A percentile compares a stretch with the other conserved stretches of the same genome.
Conservation (phyloP, 2,329 filamentous ascomycete species). For the Exophiala phaeomuriformis region DNA sequence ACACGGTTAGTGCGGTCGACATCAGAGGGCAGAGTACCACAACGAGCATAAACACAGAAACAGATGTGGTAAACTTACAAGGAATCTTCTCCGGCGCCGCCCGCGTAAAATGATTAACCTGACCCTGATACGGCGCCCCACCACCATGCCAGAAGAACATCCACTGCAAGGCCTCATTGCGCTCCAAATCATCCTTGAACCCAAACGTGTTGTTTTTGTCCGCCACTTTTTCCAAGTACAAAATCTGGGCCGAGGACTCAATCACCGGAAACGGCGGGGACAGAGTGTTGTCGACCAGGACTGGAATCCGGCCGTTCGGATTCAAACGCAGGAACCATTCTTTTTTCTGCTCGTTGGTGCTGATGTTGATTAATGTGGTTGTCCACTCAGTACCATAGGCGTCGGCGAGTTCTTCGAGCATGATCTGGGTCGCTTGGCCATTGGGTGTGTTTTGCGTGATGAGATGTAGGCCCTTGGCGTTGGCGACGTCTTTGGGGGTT, state of each 20-base stretch:
- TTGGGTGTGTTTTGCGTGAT: conserved; percentile 48
- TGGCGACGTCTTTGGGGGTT: conserved; percentile 41
- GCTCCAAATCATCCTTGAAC: conserved; percentile 47
- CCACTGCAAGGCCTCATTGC: conserved; percentile 46
- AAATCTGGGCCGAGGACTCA: conserved; percentile 48
- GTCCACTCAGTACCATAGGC: conserved; percentile 45
- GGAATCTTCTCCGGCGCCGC: conserved; percentile 42
- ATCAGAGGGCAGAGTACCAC: neutral
- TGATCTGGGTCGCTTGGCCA: conserved; percentile 47
- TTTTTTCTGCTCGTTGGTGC: conserved; percentile 50
- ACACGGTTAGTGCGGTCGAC: too few relatives aligned
- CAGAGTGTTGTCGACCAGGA: conserved; percentile 46
- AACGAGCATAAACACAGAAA: neutral
- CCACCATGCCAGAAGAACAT: conserved; percentile 45
- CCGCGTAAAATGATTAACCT: conserved; percentile 42
- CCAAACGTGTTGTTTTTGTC: conserved; percentile 47
- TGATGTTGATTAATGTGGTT: conserved; percentile 44
- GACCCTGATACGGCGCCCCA: conserved; percentile 32
- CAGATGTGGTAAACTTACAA: conserved; percentile 29
- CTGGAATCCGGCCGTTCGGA: conserved; percentile 40
- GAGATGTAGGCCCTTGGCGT: conserved; percentile 47
- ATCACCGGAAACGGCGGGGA: conserved; percentile 46
- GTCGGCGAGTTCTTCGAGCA: conserved; percentile 50
- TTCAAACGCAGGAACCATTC: conserved; percentile 36
- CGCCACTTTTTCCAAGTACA: conserved; percentile 46